Evolutionary conservation across 129 eudicot genomes (phyloP).

Genomic region (sunflower (Helianthus annuus)): HanXRQr2.0-SUNRISE NC_035441.2:174733331-174733830

Average conservation of each 20-base stretch:
- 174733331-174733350: too few species aligned
- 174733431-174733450: too few species aligned
- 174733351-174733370: too few species aligned
- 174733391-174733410: too few species aligned
- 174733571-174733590: background rate
- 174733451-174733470: too few species aligned
- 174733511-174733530: too few species aligned
- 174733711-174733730: slow-evolving; percentile 33
- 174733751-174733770: slow-evolving; percentile 47
- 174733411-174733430: too few species aligned
- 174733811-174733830: slow-evolving; percentile 42
- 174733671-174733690: slow-evolving; percentile 41
- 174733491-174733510: too few species aligned
- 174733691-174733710: slow-evolving; percentile 29
- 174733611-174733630: background rate
- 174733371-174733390: too few species aligned
- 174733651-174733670: slow-evolving; percentile 21
- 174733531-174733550: background rate
- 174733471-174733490: too few species aligned
- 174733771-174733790: slow-evolving; percentile 44
- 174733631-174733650: background rate
- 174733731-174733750: slow-evolving; percentile 39
- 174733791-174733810: slow-evolving; percentile 55
- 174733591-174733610: background rate
- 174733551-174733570: background rate